Evolutionary conservation across 1,139 yeast species (phyloP), one percentile per base, ranked within the genome.

Genomic region (Debaryomyces sp.): DNA sequence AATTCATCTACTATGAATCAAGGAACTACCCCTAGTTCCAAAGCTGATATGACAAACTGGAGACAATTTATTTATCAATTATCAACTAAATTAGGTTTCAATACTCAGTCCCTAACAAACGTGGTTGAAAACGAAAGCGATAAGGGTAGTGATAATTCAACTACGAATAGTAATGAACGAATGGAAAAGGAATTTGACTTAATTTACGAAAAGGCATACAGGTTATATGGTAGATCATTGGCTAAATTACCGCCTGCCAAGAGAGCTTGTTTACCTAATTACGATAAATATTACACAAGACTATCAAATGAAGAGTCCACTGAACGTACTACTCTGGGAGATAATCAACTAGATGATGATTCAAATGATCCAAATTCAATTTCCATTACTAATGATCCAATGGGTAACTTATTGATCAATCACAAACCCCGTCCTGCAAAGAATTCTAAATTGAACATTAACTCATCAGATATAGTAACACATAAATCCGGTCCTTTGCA

Each of bases 341-440:
- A 57, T 44, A 58, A 58, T 32, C 67, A 60, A 44, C 42, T 58
- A 5, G 70, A 65, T 44, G 75, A 66, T 21, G 69, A 64, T 46
- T 61, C 54, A 4, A 53, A 61, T 24, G 76, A 71, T 44, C 67
- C 67, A 1, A 68, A 70, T 47, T 58, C 73, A 0, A 70, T 75
- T 10, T 68, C 77, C 5, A 68, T 76, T 21, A 63, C 75, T 15
- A 74, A 73, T 50, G 80, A 76, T 50, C 70, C 77, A 0, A 70
- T 71, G 74, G 81, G 80, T 0, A 75, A 75, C 52, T 61, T 75
- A 22, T 60, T 75, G 40, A 75, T 76, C 38, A 75, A 75, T 55
- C 69, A 67, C 43, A 52, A 47, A 17, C 53, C 56, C 9, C 41
- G 40, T 24, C 49, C 22, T 27, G 50, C 17, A 18, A 47, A 44